Evolutionary conservation across 768 basidiomycete genomes (phyloP), one percentile per base, ranked within the genome.

Genomic region (Coprinellus aureogranulatus): DNA sequence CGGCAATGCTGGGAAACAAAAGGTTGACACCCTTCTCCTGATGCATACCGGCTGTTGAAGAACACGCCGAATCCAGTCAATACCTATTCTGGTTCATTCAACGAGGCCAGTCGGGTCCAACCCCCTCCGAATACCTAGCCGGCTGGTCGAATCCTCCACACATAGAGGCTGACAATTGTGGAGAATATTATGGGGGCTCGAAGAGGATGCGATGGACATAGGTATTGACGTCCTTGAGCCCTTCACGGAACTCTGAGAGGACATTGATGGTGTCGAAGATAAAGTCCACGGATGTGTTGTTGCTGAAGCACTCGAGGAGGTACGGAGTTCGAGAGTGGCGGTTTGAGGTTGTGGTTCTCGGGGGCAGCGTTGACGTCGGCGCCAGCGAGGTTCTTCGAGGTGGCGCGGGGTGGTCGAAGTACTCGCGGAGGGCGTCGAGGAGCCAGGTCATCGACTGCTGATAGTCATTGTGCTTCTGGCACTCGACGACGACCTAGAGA

Each of bases 281-380:
- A 27, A 78, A 70, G 56, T 87, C 77, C 71, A 94, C 80, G 39
- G 83, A 84, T 63, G 75, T 67, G 53, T 81, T 83, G 64, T 92
- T 88, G 5, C 94, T 94, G 68, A 98, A 94, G 22, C 96, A 87
- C 71, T 98, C 94, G 41, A 97, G 84, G 11, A 98, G 78, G 85
- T 87, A 46, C 91, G 86, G 27, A 94, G 80, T 66, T 93, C 85
- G 39, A 67, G 60, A 25, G 81, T 77, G 14, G 89, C 80, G 34
- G 71, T 46, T 81, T 74, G 65, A 95, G 76, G 4, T 77, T 68
- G 2, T 79, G 73, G 62, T 92, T 84, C 75, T 84, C 49, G 1
- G n/a, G 27, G 47, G 34, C 51, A 28, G 4, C 22, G 23, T 8
- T 44, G 54, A 37, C 16, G 23, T 28, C 18, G 45, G 22, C 22